Evolutionary conservation across 1,284 basidiomycete genomes (phyloP).

Genomic region (Sporisorium graminicola): DNA sequence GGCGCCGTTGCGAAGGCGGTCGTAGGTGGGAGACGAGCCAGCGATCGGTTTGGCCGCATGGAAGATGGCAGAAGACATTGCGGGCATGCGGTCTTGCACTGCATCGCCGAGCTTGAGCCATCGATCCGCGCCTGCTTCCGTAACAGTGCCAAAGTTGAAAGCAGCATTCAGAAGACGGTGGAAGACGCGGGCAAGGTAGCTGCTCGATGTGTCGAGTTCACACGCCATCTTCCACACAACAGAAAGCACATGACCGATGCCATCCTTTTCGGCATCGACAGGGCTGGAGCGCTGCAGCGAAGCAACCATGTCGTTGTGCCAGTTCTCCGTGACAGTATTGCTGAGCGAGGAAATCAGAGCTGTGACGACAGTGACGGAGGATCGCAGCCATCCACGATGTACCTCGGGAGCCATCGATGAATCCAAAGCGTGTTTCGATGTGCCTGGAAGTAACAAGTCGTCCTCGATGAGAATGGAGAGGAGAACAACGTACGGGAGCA

Average conservation of each 20-base stretch:
- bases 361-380: conserved; percentile 47
- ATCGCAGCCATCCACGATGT: conserved; percentile 37
- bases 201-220: conserved; percentile 15
- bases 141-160: conserved; percentile 59
- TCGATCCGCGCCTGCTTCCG: conserved; percentile 47
- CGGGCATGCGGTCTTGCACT: conserved; percentile 31
- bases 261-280: conserved; percentile 29
- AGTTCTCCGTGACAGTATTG: conserved; percentile 34
- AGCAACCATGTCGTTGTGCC: conserved; percentile 48
- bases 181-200: conserved; percentile 57
- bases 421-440: conserved; percentile 43
- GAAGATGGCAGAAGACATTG: conserved; percentile 46
- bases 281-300: conserved; percentile 30
- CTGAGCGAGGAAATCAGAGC: conserved; percentile 43
- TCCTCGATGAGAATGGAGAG: conserved; percentile 70
- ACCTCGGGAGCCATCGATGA: conserved; percentile 6
- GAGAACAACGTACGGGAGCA: conserved; percentile 70
- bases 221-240: conserved; percentile 33
- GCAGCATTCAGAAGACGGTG: conserved; percentile 59
- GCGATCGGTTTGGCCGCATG: conserved; percentile 46
- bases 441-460: conserved; percentile 71
- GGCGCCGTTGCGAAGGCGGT: conserved; percentile 88
- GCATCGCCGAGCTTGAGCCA: conserved; percentile 60
- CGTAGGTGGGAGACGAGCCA: conserved; percentile 74
- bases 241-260: conserved; percentile 36